Evolutionary conservation across 305 asterid genomes (phyloP).

Genomic region (Euphrasia arctica): DNA sequence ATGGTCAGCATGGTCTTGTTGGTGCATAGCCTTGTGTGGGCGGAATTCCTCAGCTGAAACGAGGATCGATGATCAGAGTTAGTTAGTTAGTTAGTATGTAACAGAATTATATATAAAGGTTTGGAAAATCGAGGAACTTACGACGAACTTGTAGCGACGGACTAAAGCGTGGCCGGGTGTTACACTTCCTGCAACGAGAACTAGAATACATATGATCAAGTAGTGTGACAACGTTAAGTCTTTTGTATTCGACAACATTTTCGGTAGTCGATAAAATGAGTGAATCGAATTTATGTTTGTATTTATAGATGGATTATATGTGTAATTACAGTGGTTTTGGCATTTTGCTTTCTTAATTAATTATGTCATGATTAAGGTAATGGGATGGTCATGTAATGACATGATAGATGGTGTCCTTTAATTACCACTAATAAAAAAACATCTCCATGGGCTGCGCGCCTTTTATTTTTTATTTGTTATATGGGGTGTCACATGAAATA

Average conservation of each 20-base stretch:
- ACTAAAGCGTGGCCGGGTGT: slow-evolving; percentile 22
- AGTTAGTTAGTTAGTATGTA: background rate
- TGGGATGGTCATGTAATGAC: no score
- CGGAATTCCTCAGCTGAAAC: slow-evolving; percentile 43
- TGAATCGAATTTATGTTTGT: background rate
- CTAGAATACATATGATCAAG: slow-evolving; percentile 9
- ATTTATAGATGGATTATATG: slow-evolving; percentile 8
- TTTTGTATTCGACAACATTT: slow-evolving; percentile 21
- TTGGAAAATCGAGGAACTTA: slow-evolving; percentile 8
- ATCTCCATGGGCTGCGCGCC: no score
- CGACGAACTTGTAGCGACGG: slow-evolving; percentile 38
- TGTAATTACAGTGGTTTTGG: background rate
- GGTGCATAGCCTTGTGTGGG: slow-evolving; percentile 47
- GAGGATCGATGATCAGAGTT: background rate
- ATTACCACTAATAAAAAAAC: no score
- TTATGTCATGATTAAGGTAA: no score
- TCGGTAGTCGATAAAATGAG: background rate
- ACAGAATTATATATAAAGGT: background rate
- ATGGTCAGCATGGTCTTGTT: slow-evolving; percentile 56
- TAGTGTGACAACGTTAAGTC: slow-evolving; percentile 15
- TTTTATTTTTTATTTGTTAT: no score
- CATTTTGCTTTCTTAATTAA: background rate
- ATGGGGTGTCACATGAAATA: no score
- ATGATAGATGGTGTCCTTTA: no score
- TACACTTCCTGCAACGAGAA: slow-evolving; percentile 22